These are phyloP conservation scores for Nicotiana rustica DNA, from an alignment of 305 asterid genomes.

Conservation along the genomic window DNA sequence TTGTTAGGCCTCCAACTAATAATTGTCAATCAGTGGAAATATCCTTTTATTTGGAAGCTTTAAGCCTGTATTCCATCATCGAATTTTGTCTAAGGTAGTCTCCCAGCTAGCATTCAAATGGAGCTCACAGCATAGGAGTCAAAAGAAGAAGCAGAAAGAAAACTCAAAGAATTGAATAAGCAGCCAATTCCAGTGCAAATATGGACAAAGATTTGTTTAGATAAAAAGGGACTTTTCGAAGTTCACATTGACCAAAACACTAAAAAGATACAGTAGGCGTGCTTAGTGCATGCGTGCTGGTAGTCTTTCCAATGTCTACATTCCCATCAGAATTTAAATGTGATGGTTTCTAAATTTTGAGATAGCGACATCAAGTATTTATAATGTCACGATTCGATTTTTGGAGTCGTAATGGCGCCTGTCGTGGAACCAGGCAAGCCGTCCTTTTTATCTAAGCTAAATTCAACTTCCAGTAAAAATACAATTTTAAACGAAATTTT, in stretches of 20 bases:
- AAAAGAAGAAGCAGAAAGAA: not conserved
- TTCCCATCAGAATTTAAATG: not conserved
- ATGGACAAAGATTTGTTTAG: not conserved
- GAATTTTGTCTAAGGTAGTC: not conserved
- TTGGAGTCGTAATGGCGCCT: no score
- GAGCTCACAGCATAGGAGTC: not conserved
- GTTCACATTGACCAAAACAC: conserved; percentile 27
- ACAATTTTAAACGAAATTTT: no score
- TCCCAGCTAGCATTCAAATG: conserved; percentile 30
- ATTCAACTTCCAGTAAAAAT: no score
- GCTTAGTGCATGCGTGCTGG: conserved; percentile 15
- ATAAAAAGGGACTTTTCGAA: conserved; percentile 3
- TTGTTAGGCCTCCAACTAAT: not conserved
- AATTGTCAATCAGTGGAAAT: not conserved
- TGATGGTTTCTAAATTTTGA: no score
- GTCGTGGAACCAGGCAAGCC: no score
- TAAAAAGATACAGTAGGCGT: conserved; percentile 26
- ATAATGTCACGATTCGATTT: no score
- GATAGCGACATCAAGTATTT: no score
- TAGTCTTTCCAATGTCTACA: not conserved
- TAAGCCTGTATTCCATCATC: conserved; percentile 9
- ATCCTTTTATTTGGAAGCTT: conserved; percentile 6
- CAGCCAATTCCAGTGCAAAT: not conserved
- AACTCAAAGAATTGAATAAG: not conserved
- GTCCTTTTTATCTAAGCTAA: no score